A percentile compares a stretch with the other conserved stretches of the same genome.
phyloP scores from a whole-genome alignment of 176 grass and related monocot species.

The Aegilops tauschii region DNA sequence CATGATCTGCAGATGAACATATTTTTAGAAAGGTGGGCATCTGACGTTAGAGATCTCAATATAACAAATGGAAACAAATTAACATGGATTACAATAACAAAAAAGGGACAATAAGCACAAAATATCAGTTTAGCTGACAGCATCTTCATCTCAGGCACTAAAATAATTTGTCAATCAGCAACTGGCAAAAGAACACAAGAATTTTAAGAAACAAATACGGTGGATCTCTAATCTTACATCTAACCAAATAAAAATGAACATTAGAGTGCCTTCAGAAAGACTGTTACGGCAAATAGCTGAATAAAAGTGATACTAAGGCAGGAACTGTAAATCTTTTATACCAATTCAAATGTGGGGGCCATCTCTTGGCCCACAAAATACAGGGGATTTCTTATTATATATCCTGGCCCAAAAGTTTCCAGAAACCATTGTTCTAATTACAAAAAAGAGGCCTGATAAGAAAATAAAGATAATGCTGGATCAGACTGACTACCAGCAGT shows the following conservation, averaged over 20 bases:
- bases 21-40: slow-evolving; percentile 5
- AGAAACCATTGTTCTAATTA: neutral
- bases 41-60: neutral
- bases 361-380: neutral
- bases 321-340: neutral
- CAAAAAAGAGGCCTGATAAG: neutral
- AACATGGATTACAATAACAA: neutral
- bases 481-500: neutral
- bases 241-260: slow-evolving; percentile 11
- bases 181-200: slow-evolving; percentile 18
- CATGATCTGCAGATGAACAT: slow-evolving; percentile 37
- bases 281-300: neutral
- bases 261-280: neutral
- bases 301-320: neutral
- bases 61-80: slow-evolving; percentile 2
- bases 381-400: neutral
- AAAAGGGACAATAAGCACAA: neutral
- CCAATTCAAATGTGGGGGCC: neutral
- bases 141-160: neutral
- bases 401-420: neutral
- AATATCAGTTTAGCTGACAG: neutral
- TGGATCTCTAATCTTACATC: slow-evolving; percentile 13
- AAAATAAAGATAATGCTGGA: slow-evolving; percentile 7
- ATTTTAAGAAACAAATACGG: neutral
- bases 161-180: slow-evolving; percentile 1